phyloP scores from a whole-genome alignment of 331 rosid species.

The Malus hybrid region DNA sequence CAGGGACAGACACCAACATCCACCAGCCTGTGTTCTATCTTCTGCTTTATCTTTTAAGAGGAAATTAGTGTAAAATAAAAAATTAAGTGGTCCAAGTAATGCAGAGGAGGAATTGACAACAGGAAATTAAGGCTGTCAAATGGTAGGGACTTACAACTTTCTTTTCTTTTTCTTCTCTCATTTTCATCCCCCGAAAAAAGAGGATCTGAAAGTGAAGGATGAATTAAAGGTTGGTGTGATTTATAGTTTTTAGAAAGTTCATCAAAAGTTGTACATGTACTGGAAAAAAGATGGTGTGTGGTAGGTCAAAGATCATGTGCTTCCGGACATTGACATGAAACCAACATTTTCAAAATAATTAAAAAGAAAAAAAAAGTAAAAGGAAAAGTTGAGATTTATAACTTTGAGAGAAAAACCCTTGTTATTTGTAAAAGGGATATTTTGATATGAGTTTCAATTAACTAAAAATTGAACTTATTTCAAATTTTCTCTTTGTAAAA shows the following conservation, averaged over 20 bases:
- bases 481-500: neutral
- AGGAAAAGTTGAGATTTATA: no score
- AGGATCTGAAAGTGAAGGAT: slow-evolving; percentile 15
- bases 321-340: neutral
- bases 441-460: no score
- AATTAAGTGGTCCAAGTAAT: neutral
- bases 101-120: slow-evolving; percentile 8
- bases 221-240: slow-evolving; percentile 7
- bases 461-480: no score
- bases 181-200: slow-evolving; percentile 7
- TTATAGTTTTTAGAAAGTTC: neutral
- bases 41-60: neutral
- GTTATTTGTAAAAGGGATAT: no score
- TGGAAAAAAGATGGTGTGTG: slow-evolving; percentile 7
- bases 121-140: neutral
- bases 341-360: neutral
- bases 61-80: no score
- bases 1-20: neutral
- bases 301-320: slow-evolving; percentile 30
- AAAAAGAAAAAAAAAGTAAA: neutral
- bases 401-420: no score
- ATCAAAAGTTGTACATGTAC: neutral
- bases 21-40: slow-evolving; percentile 4
- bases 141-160: neutral
- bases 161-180: neutral